Percentiles rank a stretch among this genome's conserved stretches.
Evolutionary conservation across 495 filamentous ascomycete species (phyloP).

Genomic region (Hamigera avellanea): DNA sequence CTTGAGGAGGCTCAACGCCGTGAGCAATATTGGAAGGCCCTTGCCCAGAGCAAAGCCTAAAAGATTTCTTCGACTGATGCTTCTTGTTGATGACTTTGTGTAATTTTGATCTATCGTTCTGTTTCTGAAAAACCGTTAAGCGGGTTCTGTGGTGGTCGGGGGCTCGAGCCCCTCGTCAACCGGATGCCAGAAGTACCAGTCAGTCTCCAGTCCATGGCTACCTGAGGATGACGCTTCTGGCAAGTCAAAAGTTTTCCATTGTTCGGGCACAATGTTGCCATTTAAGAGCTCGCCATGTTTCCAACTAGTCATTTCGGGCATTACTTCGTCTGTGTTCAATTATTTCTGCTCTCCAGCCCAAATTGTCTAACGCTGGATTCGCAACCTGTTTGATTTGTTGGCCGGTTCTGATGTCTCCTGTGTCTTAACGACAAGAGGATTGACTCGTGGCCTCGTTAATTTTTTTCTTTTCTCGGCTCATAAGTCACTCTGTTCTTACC

Average conservation of each 20-base stretch:
- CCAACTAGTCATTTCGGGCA: no score
- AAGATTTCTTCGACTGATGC: slow-evolving; percentile 9
- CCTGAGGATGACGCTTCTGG: slow-evolving; percentile 12
- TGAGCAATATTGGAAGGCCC: slow-evolving; percentile 48
- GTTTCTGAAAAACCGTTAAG: slow-evolving; percentile 7
- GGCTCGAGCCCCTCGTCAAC: slow-evolving; percentile 20
- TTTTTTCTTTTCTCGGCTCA: not conserved
- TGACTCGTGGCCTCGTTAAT: slow-evolving; percentile 43
- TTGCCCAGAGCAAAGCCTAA: slow-evolving; percentile 35
- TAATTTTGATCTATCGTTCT: slow-evolving; percentile 4
- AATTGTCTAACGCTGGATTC: no score
- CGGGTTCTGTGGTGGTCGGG: slow-evolving; percentile 19
- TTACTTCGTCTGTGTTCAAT: slow-evolving; percentile 1
- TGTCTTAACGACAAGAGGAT: slow-evolving; percentile 18
- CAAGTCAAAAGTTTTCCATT: slow-evolving; percentile 18
- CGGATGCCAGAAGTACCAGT: slow-evolving; percentile 17
- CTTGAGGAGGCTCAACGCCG: slow-evolving; percentile 35
- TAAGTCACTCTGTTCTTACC: no score
- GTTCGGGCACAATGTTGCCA: no score
- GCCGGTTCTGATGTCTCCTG: slow-evolving; percentile 48
- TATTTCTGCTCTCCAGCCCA: slow-evolving; percentile 7
- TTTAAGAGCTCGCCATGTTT: no score
- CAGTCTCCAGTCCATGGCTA: slow-evolving; percentile 15
- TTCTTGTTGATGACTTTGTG: slow-evolving; percentile 3
- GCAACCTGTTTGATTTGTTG: slow-evolving; percentile 14